Percentiles rank a stretch among this genome's conserved stretches.
Conservation (phyloP, 306 rosid genomes). For the Arachis stenosperma region DNA sequence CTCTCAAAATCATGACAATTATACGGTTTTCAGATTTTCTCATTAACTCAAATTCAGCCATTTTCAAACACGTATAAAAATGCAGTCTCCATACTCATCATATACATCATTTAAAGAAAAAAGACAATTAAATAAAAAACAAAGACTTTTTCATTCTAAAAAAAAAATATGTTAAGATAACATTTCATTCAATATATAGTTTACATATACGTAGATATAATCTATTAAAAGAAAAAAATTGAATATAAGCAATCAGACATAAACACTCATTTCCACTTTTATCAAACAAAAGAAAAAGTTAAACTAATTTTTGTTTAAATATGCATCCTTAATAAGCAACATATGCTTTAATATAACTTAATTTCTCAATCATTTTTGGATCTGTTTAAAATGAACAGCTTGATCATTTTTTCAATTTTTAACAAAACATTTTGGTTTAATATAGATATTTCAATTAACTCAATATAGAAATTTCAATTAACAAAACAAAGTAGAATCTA, state of each 20-base stretch:
- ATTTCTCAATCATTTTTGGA: background rate
- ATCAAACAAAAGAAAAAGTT: too few species aligned
- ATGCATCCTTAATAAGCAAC: too few species aligned
- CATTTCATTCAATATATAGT: background rate
- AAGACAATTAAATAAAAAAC: slow-evolving; percentile 14
- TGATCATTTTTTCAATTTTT: background rate
- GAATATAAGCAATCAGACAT: too few species aligned
- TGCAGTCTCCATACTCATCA: background rate
- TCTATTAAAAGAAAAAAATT: too few species aligned
- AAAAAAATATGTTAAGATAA: slow-evolving; percentile 7
- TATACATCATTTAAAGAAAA: slow-evolving; percentile 11
- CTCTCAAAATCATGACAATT: slow-evolving; percentile 9
- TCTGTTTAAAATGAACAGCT: slow-evolving; percentile 10
- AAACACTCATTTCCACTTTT: too few species aligned
- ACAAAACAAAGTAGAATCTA: too few species aligned
- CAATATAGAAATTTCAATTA: too few species aligned
- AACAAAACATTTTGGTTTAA: slow-evolving; percentile 4
- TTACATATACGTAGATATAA: background rate
- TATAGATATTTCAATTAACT: slow-evolving; percentile 1
- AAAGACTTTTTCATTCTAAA: background rate
- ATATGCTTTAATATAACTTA: too few species aligned
- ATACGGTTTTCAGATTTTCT: slow-evolving; percentile 28
- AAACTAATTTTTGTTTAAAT: too few species aligned
- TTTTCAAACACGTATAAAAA: slow-evolving; percentile 31
- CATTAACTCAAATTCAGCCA: slow-evolving; percentile 33